A percentile compares a stretch with the other conserved stretches of the same genome.
phyloP scores from a whole-genome alignment of 2,329 filamentous ascomycete genomes.

The Ophiosphaerella korrae region DNA sequence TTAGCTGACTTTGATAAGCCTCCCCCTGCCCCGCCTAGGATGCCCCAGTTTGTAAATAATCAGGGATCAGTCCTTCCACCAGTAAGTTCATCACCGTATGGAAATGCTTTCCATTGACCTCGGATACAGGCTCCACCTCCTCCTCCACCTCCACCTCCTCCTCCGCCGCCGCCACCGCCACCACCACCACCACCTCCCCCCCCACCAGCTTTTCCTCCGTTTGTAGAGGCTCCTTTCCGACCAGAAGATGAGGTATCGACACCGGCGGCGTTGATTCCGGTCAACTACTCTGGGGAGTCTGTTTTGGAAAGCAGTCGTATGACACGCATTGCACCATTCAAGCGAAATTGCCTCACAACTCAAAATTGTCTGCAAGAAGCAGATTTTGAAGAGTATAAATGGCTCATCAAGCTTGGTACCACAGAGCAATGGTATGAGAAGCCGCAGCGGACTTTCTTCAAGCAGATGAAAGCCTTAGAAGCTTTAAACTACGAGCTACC shows the following conservation, averaged over 20 bases:
- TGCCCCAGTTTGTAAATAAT: not conserved
- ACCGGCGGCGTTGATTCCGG: conserved; percentile 25
- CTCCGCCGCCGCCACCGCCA: conserved; percentile 18
- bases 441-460: conserved; percentile 19
- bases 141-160: conserved; percentile 19
- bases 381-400: conserved; percentile 37
- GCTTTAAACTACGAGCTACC: conserved; percentile 10
- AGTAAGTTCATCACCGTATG: not conserved
- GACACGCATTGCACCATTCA: conserved; percentile 27
- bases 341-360: conserved; percentile 31
- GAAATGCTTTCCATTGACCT: not conserved
- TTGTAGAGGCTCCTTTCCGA: not conserved
- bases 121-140: conserved; percentile 8
- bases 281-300: conserved; percentile 26
- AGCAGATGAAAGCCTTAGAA: conserved; percentile 11
- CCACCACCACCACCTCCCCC: conserved; percentile 21
- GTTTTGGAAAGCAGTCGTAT: conserved; percentile 17
- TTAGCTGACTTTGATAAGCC: not conserved
- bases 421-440: conserved; percentile 41
- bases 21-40: not conserved
- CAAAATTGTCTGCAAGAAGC: conserved; percentile 25
- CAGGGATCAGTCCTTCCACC: not conserved
- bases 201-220: conserved; percentile 5
- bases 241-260: conserved; percentile 13
- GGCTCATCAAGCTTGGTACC: conserved; percentile 32